phyloP scores from a whole-genome alignment of 2,329 filamentous ascomycete species.

The Penicillium sp. region DNA sequence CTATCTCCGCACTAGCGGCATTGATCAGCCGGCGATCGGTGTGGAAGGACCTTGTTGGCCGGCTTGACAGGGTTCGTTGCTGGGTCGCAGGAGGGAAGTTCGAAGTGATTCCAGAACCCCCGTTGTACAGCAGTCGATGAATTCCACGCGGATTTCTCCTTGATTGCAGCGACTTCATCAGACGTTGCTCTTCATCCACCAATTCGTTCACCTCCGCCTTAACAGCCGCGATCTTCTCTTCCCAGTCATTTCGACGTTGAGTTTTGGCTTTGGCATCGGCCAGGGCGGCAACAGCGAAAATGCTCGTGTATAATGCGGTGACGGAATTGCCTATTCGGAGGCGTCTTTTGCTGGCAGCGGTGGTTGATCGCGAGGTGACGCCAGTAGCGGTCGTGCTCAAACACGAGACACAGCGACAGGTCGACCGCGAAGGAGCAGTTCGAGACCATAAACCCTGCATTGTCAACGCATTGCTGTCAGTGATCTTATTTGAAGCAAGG shows the following conservation, averaged over 20 bases:
- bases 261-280: slow-evolving; percentile 43
- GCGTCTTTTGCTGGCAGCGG: slow-evolving; percentile 38
- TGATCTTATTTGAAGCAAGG: neutral
- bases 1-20: slow-evolving; percentile 3
- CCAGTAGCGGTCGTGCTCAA: slow-evolving; percentile 37
- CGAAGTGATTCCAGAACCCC: slow-evolving; percentile 26
- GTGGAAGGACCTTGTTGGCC: slow-evolving; percentile 20
- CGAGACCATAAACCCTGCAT: slow-evolving; percentile 50
- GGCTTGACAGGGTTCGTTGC: slow-evolving; percentile 12
- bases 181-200: slow-evolving; percentile 39
- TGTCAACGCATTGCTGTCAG: slow-evolving; percentile 34
- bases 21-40: slow-evolving; percentile 12
- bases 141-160: slow-evolving; percentile 21
- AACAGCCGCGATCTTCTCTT: slow-evolving; percentile 45
- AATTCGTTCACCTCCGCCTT: slow-evolving; percentile 44
- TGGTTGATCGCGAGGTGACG: slow-evolving; percentile 36
- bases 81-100: slow-evolving; percentile 6
- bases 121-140: slow-evolving; percentile 23
- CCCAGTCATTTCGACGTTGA: slow-evolving; percentile 41
- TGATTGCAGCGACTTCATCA: slow-evolving; percentile 33
- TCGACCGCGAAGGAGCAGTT: slow-evolving; percentile 37
- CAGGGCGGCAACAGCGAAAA: slow-evolving; percentile 44
- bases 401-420: slow-evolving; percentile 46
- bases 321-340: slow-evolving; percentile 45
- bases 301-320: slow-evolving; percentile 46